phyloP scores from a whole-genome alignment of 306 rosid species.

The Medicago lupulina region DNA sequence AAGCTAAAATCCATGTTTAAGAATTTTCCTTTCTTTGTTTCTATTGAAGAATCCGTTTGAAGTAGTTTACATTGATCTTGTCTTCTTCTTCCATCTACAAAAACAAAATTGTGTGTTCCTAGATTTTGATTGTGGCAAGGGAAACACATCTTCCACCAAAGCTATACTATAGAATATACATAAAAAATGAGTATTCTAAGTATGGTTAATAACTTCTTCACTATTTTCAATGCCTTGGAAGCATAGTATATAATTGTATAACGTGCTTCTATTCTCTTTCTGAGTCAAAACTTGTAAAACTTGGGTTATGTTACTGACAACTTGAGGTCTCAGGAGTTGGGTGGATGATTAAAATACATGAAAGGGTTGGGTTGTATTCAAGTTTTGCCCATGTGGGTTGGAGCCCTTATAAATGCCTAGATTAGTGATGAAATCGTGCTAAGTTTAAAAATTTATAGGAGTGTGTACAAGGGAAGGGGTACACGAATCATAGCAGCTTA shows the following conservation, averaged over 20 bases:
- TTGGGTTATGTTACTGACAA: constrained; percentile 54
- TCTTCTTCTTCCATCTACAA: constrained; percentile 49
- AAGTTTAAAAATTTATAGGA: constrained; percentile 25
- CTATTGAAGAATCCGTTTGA: constrained; percentile 40
- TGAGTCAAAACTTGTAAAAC: constrained; percentile 34
- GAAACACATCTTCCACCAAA: constrained; percentile 48
- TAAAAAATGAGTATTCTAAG: constrained; percentile 47
- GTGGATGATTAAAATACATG: constrained; percentile 28
- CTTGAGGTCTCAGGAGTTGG: constrained; percentile 50
- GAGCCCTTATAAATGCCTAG: constrained; percentile 63
- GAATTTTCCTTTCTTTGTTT: constrained; percentile 46
- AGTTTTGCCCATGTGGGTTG: constrained; percentile 74
- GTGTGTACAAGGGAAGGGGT: constrained; percentile 29
- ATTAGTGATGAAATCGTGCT: constrained; percentile 74
- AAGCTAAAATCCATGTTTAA: constrained; percentile 73
- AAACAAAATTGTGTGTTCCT: constrained; percentile 46
- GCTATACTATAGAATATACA: constrained; percentile 48
- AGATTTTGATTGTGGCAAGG: constrained; percentile 48
- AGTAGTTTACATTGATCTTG: constrained; percentile 58
- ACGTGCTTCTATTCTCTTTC: constrained; percentile 48
- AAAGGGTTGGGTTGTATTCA: constrained; percentile 35
- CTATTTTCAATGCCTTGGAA: constrained; percentile 64
- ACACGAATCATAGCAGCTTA: constrained; percentile 32
- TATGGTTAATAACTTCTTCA: constrained; percentile 49
- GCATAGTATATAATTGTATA: constrained; percentile 36